Evolutionary conservation across 164 flowering plant genomes (phyloP).

Genomic region (Liquidambar formosana): DNA sequence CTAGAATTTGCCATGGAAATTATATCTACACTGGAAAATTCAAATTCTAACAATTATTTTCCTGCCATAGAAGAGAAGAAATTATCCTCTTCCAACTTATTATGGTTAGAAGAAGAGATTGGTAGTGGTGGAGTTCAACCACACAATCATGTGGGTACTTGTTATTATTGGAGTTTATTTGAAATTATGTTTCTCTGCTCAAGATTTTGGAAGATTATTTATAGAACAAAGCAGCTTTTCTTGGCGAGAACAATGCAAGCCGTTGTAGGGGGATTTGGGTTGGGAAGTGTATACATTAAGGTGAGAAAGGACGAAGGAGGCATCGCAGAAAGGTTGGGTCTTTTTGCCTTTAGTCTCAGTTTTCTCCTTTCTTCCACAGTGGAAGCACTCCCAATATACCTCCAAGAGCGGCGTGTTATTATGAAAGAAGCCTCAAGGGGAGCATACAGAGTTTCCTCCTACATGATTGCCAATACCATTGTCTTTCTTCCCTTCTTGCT

Average conservation of each 20-base stretch:
- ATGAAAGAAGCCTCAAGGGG: slow-evolving; percentile 92
- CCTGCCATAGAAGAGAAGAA: slow-evolving; percentile 9
- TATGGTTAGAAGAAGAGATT: slow-evolving; percentile 29
- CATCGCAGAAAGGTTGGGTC: slow-evolving; percentile 73
- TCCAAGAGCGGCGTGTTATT: slow-evolving; percentile 76
- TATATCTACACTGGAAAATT: slow-evolving; percentile 41
- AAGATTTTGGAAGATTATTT: slow-evolving; percentile 82
- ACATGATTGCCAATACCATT: slow-evolving; percentile 83
- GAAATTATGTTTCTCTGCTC: slow-evolving; percentile 64
- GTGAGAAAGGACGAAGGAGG: slow-evolving; percentile 65
- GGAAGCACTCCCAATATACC: slow-evolving; percentile 92
- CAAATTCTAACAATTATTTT: slow-evolving; percentile 4
- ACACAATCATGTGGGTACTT: neutral
- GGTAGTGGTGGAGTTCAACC: neutral
- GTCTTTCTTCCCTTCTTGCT: slow-evolving; percentile 81
- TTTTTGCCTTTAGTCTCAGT: slow-evolving; percentile 91
- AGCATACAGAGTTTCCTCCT: slow-evolving; percentile 80
- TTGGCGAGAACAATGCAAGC: slow-evolving; percentile 93
- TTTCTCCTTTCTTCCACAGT: slow-evolving; percentile 91
- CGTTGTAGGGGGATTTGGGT: slow-evolving; percentile 75
- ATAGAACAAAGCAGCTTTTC: slow-evolving; percentile 85
- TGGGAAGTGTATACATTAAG: slow-evolving; percentile 74
- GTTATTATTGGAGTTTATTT: slow-evolving; percentile 16
- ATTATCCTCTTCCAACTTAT: slow-evolving; percentile 19
- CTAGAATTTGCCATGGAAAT: slow-evolving; percentile 90